Evolutionary conservation across 2,329 filamentous ascomycete genomes (phyloP).

Genomic region (Colletotrichum phormii): DNA sequence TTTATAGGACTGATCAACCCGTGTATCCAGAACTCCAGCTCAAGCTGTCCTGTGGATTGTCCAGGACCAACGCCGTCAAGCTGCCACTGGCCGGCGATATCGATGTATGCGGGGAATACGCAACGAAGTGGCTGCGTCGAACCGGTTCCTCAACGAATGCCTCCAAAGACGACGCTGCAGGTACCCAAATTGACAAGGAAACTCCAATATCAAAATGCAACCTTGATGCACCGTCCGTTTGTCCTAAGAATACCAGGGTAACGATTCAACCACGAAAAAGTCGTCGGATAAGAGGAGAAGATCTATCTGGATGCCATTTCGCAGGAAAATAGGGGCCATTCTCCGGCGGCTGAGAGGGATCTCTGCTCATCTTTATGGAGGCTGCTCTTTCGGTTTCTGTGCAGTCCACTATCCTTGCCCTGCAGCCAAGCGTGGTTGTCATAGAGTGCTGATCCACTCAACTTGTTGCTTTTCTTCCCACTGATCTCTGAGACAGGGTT

Average conservation of each 20-base stretch:
- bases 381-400: conserved; percentile 15
- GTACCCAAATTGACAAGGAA: conserved; percentile 33
- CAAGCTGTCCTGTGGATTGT: background rate
- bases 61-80: background rate
- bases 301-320: conserved; percentile 26
- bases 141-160: conserved; percentile 1
- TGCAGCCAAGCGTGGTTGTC: conserved; percentile 37
- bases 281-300: conserved; percentile 4
- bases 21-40: background rate
- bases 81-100: background rate
- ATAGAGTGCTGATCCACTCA: conserved; percentile 34
- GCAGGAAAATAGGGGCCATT: background rate
- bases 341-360: conserved; percentile 14
- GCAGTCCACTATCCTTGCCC: conserved; percentile 28
- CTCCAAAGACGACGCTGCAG: conserved; percentile 28
- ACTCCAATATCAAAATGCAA: conserved; percentile 30
- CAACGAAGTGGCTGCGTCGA: conserved; percentile 1
- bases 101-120: background rate
- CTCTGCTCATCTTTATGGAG: conserved; percentile 30
- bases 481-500: conserved; percentile 36
- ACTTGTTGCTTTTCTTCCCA: conserved; percentile 35
- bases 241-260: conserved; percentile 35
- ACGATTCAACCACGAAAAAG: conserved; percentile 15
- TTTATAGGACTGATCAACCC: background rate
- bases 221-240: conserved; percentile 32